Base-by-base conservation (phyloP, 1,284 basidiomycete genomes). In the Ganoderma resinaceum region DNA sequence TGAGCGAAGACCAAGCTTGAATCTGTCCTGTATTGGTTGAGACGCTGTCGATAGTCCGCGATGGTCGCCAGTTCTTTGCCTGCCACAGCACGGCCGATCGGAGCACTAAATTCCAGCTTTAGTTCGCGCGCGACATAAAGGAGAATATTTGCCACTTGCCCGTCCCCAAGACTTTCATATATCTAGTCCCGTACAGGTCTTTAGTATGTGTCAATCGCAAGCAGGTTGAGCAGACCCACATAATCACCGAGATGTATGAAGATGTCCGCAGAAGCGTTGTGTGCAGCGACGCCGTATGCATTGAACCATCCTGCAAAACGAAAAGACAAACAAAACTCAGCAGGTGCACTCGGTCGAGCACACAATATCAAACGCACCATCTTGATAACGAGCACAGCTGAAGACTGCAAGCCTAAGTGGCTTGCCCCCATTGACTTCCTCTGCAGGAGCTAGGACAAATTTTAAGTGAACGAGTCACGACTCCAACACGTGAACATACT, bases 211-310 rank as follows among this genome's bases (percentile, higher is more conserved):
- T 26, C 2, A 37, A 3, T 8, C 3, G 5, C 0, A 2, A n/a
- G 26, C 11, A 29, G 0, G 3, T 6, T 20, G n/a, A 16, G 3
- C 16, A 16, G 2, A 62, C 83, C 33, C 68, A 87, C 88, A 77
- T 91, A 91, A 78, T 91, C 89, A 14, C 89, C 90, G 35, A 91
- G 82, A 74, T 91, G 90, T 52, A 91, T 75, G 69, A 88, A 89
- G 61, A 88, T 80, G 73, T 91, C 89, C 2, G 88, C 83, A 33
- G 82, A 81, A 12, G 87, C 85, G 71, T 88, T 86, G 65, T 85
- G 85, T 26, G 87, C 85, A 1, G 88, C 88, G 59, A 86, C 82
- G 9, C 87, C 86, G 75, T 91, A 92, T 12, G 89, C 89, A 75
- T 91, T 91, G 82, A 91, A 92, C 78, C 84, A 91, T 0, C 91